Percentiles rank a stretch among this genome's conserved stretches.
These are phyloP conservation scores for Fusarium decemcellulare DNA, from an alignment of 2,329 filamentous ascomycete genomes.

Conservation along the genomic window DNA sequence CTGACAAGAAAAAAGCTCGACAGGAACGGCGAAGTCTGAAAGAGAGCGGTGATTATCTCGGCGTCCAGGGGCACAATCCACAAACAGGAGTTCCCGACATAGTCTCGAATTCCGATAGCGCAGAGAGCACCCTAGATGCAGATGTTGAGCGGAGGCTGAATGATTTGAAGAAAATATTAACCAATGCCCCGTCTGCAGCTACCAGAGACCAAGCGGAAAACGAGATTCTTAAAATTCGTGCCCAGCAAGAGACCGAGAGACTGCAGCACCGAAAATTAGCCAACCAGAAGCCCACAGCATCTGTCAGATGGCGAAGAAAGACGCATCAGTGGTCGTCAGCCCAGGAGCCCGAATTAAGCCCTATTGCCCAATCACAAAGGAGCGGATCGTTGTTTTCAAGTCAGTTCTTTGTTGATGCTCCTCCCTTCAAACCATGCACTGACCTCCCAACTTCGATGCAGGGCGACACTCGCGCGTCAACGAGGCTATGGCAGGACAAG, in stretches of 20 bases:
- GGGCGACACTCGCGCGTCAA: slow-evolving; percentile 20
- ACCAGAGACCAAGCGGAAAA: slow-evolving; percentile 63
- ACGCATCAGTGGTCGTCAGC: slow-evolving; percentile 66
- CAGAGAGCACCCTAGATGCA: slow-evolving; percentile 53
- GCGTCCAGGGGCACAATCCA: slow-evolving; percentile 71
- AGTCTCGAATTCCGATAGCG: slow-evolving; percentile 65
- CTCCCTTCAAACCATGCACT: slow-evolving; percentile 10
- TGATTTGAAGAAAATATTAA: slow-evolving; percentile 50
- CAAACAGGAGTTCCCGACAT: slow-evolving; percentile 67
- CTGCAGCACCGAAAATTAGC: slow-evolving; percentile 60
- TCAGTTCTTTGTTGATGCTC: slow-evolving; percentile 37
- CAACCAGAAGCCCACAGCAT: slow-evolving; percentile 52
- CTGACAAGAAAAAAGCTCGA: slow-evolving; percentile 51
- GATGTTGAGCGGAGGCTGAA: slow-evolving; percentile 51
- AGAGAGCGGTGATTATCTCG: slow-evolving; percentile 70
- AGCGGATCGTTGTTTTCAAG: slow-evolving; percentile 42
- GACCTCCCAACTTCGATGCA: slow-evolving; percentile 14
- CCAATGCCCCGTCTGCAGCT: slow-evolving; percentile 53
- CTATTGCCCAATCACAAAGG: slow-evolving; percentile 61
- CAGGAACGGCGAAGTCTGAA: slow-evolving; percentile 61
- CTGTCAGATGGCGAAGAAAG: slow-evolving; percentile 61
- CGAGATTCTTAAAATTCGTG: slow-evolving; percentile 53
- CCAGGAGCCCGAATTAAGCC: slow-evolving; percentile 64
- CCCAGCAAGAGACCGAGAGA: slow-evolving; percentile 53
- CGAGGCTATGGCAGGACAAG: not conserved